These are phyloP conservation scores for Yueomyces sinensis DNA, from an alignment of 805 yeast species.

Conservation along the genomic window DNA sequence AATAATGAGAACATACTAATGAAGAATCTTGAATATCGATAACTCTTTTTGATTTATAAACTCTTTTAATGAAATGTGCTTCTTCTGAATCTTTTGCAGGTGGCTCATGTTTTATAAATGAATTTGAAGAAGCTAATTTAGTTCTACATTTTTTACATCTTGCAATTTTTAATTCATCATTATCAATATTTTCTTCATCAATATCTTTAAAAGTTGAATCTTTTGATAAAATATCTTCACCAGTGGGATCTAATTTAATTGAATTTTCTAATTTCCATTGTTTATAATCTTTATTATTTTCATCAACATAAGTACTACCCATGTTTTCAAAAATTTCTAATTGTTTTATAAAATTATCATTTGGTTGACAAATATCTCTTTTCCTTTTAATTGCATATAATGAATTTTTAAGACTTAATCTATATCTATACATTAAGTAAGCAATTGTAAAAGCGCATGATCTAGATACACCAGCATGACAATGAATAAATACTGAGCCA, in stretches of 20 bases:
- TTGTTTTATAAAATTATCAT: slow-evolving; percentile 62
- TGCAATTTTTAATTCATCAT: slow-evolving; percentile 25
- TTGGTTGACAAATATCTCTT: slow-evolving; percentile 52
- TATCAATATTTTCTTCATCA: slow-evolving; percentile 19
- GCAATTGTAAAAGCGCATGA: slow-evolving; percentile 80
- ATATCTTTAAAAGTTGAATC: slow-evolving; percentile 23
- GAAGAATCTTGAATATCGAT: slow-evolving; percentile 46
- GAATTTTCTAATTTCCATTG: slow-evolving; percentile 29
- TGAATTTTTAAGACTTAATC: slow-evolving; percentile 46
- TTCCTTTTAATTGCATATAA: slow-evolving; percentile 63
- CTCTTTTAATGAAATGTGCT: slow-evolving; percentile 50
- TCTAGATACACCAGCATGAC: slow-evolving; percentile 89
- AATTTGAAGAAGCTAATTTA: slow-evolving; percentile 46
- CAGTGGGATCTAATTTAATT: slow-evolving; percentile 30
- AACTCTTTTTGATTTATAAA: slow-evolving; percentile 47
- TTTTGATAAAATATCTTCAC: slow-evolving; percentile 17
- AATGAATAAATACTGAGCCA: slow-evolving; percentile 49
- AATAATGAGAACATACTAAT: slow-evolving; percentile 64
- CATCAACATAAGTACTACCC: slow-evolving; percentile 23
- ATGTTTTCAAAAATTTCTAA: slow-evolving; percentile 44
- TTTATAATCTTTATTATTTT: slow-evolving; percentile 25
- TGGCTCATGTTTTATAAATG: slow-evolving; percentile 51
- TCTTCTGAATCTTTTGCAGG: slow-evolving; percentile 57
- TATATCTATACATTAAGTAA: slow-evolving; percentile 70
- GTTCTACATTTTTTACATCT: slow-evolving; percentile 80